Percentiles rank a stretch among this genome's conserved stretches.
Evolutionary conservation across 371 early-diverging fungal species (phyloP).

Genomic region (Mortierella sp.): DNA sequence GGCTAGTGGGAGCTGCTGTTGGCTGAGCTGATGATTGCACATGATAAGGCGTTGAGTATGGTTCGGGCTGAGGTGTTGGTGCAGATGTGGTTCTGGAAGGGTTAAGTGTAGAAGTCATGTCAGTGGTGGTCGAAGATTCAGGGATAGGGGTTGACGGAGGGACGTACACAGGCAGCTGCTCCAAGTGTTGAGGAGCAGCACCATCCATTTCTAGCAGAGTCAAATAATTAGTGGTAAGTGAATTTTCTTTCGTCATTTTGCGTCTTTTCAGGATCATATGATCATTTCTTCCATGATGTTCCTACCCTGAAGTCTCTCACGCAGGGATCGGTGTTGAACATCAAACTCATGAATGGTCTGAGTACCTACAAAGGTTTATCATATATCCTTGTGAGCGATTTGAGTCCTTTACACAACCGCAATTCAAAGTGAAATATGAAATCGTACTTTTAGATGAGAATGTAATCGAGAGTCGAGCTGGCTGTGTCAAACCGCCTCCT

Average conservation of each 20-base stretch:
- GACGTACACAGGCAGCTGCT: conserved; percentile 40
- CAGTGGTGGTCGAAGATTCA: conserved; percentile 6
- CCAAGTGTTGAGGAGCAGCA: conserved; percentile 39
- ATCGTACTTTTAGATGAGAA: conserved; percentile 38
- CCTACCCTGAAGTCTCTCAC: conserved; percentile 46
- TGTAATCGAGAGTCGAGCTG: conserved; percentile 39
- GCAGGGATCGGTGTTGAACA: conserved; percentile 33
- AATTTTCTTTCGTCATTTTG: background rate
- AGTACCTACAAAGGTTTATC: background rate
- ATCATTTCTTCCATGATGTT: background rate
- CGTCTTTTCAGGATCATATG: background rate
- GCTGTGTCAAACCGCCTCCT: conserved; percentile 42
- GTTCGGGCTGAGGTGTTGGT: conserved; percentile 10
- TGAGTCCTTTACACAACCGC: background rate
- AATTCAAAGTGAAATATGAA: too few relatives aligned
- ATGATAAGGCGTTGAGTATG: background rate
- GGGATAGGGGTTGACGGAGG: conserved; percentile 24
- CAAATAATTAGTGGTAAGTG: background rate
- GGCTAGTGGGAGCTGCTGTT: background rate
- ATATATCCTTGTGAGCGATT: background rate
- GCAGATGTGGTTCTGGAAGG: conserved; percentile 13
- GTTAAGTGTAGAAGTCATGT: background rate
- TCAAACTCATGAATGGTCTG: conserved; percentile 49
- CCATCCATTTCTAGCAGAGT: conserved; percentile 31
- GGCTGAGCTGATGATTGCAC: background rate